Conservation (phyloP, 495 filamentous ascomycete genomes). For the Neurospora sp. region DNA sequence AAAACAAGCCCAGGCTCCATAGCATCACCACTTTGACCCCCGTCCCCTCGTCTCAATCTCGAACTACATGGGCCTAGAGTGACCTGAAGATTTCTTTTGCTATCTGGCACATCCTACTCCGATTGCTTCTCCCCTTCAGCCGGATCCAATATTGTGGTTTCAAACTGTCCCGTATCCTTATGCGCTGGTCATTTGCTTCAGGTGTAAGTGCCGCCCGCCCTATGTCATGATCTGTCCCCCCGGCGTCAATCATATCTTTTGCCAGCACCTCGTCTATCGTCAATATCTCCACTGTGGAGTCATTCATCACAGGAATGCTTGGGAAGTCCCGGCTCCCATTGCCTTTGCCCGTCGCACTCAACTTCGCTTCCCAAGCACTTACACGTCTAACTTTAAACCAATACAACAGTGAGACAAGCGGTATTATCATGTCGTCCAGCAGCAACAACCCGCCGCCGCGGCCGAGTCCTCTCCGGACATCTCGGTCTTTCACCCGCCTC, state of each 20-base stretch:
- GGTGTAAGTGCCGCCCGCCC: not conserved
- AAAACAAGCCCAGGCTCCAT: not conserved
- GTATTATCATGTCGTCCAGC: slow-evolving; percentile 16
- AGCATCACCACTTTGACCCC: not conserved
- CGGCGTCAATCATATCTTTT: not conserved
- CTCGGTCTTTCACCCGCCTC: slow-evolving; percentile 18
- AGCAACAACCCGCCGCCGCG: slow-evolving; percentile 2
- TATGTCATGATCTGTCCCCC: not conserved
- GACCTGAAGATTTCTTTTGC: not conserved
- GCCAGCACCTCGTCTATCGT: not conserved
- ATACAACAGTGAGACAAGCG: not conserved
- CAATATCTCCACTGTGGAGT: not conserved
- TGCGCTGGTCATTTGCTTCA: not conserved
- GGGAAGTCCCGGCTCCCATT: not conserved
- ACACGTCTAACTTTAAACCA: not conserved
- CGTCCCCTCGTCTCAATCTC: not conserved
- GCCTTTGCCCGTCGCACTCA: not conserved
- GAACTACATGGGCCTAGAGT: not conserved
- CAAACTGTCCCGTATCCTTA: not conserved
- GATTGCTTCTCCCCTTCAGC: not conserved
- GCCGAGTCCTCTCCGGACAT: slow-evolving; percentile 15
- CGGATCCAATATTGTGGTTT: not conserved
- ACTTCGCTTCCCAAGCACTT: not conserved
- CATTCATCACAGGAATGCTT: not conserved
- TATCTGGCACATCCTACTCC: not conserved